Conservation (phyloP, 257 asterid species). For the Solanum sejunctum region DNA sequence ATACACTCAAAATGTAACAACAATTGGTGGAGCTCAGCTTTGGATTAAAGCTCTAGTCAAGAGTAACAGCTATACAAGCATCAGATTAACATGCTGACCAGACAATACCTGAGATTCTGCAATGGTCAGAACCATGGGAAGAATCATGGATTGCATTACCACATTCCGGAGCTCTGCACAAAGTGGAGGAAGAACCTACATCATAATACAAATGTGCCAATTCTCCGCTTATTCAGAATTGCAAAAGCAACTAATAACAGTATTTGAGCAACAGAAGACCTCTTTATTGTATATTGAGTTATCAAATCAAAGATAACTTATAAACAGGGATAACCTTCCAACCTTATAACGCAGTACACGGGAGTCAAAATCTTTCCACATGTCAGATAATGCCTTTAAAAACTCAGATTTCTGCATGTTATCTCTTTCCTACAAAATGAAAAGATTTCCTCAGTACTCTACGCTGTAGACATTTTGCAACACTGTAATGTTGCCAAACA, state of each 20-base stretch:
- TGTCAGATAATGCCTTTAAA: slow-evolving; percentile 89
- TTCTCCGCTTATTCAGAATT: not conserved
- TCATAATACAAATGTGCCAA: slow-evolving; percentile 1
- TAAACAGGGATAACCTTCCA: slow-evolving; percentile 1
- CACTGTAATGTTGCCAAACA: slow-evolving; percentile 3
- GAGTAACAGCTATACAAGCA: not conserved
- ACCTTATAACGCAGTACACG: slow-evolving; percentile 99
- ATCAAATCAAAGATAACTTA: not conserved
- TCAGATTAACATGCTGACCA: slow-evolving; percentile 6
- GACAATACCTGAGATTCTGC: slow-evolving; percentile 89
- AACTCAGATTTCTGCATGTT: slow-evolving; percentile 97
- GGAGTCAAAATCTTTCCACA: slow-evolving; percentile 98
- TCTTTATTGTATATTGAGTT: not conserved
- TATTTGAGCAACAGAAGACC: not conserved
- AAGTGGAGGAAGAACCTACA: slow-evolving; percentile 99
- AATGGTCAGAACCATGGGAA: slow-evolving; percentile 97
- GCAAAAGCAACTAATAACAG: slow-evolving; percentile 6
- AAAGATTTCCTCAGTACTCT: not conserved
- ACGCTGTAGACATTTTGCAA: not conserved
- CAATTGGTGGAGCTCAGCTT: not conserved
- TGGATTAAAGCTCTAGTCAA: not conserved
- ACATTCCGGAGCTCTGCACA: slow-evolving; percentile 95
- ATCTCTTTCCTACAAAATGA: slow-evolving; percentile 85
- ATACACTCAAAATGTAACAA: not conserved
- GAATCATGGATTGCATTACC: slow-evolving; percentile 99